Evolutionary conservation across 306 rosid genomes (phyloP), one percentile per base, ranked within the genome.

Genomic region (Dalbergia cochinchinensis): DNA sequence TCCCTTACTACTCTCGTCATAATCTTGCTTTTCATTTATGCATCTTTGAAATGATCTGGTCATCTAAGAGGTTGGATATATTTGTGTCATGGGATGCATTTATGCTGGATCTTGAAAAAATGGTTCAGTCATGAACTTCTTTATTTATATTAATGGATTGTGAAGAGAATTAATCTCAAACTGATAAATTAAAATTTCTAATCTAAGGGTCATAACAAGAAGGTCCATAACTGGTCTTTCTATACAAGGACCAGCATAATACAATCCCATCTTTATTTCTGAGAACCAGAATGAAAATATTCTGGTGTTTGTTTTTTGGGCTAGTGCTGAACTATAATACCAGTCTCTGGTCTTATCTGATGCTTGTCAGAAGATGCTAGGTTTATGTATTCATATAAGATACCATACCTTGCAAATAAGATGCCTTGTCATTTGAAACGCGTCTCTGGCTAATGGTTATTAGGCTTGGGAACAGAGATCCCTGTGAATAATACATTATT

Each of bases 41-140:
- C 72, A 71, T 65, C 62, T 5, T 7, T 70, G 15, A 62, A 76
- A 60, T 75, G 41, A 69, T 51, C 16, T 37, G 15, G 61, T 71
- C 48, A 44, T 81, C 31, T 33, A 42, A 55, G 33, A 48, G 59
- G 67, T 59, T 60, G 66, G 60, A 58, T 73, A 37, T 74, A 68
- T 33, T 22, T 59, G 41, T 70, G 11, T 82, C 8, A 10, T 20
- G 11, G 7, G 2, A 37, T 5, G 41, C 41, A 37, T 37, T 37
- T 37, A 37, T 37, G 7, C 41, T 5, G 41, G 41, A 37, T 1
- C 7, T 5, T 37, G 41, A 37, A 37, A 37, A 37, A 37, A 5
- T 37, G 5, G 5, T 35, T 35, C 7, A 37, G 41, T 4, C 41
- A 37, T 37, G 41, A 37, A 4, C 5, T 37, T 37, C 7, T 4